Base-by-base conservation (phyloP, 805 yeast species). In the Wickerhamiella sorbophila region DNA sequence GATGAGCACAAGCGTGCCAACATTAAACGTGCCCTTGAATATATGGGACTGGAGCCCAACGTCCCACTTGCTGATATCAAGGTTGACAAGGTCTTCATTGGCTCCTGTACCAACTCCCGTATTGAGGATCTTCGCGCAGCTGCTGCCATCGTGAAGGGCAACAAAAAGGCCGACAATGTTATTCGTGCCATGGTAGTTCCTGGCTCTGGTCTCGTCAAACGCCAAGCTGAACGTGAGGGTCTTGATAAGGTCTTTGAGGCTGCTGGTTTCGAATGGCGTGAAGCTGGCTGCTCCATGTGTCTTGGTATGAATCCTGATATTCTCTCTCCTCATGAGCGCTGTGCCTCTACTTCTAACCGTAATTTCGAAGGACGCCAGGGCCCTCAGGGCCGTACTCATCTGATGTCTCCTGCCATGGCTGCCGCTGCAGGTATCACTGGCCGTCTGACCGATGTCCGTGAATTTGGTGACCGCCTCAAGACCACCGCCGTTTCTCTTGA, bases 271-370 rank as follows among this genome's bases (percentile, higher is more conserved):
- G 88, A 83, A 54, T 91, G 98, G 98, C 80, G 98, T 70, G 98
- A 91, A 68, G 97, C 98, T 51, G 98, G 98, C 47, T 91, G 98
- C 67, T 88, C 97, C 33, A 91, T 91, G 98, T 91, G 98, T 69
- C 73, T 91, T 41, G 98, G 98, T 64, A 91, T 91, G 98, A 91
- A 91, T 67, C 96, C 97, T 34, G 98, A 91, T 68, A 88, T 91
- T 54, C 73, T 91, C 58, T 74, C 77, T 48, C 98, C 98, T 33
- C 75, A 81, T 58, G 98, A 91, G 65, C 78, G 98, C 67, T 91
- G 98, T 69, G 98, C 98, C 6, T 87, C 97, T 12, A 91, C 98
- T 16, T 88, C 97, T 18, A 91, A 91, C 72, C 81, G 98, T 73
- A 91, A 91, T 69, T 91, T 91, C 59, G 96, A 88, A 64, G 98